phyloP scores from a whole-genome alignment of 768 basidiomycete species.

The Termitomyces sp. region DNA sequence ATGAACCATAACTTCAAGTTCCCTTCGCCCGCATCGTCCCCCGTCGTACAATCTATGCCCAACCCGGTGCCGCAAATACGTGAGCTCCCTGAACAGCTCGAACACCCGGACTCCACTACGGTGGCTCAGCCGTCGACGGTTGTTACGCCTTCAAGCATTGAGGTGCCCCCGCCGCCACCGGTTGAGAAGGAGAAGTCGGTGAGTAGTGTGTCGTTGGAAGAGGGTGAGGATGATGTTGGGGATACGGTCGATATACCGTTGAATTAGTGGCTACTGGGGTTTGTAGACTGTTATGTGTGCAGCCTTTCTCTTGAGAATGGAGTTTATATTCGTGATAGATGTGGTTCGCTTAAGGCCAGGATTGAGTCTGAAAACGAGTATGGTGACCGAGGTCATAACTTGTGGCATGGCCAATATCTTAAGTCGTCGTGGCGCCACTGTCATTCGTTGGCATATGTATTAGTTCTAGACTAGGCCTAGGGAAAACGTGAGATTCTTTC shows the following conservation, averaged over 20 bases:
- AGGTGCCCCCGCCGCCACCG: slow-evolving; percentile 78
- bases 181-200: slow-evolving; percentile 64
- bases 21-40: slow-evolving; percentile 42
- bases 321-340: not conserved
- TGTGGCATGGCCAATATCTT: too few relatives aligned
- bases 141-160: slow-evolving; percentile 60
- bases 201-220: slow-evolving; percentile 35
- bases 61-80: slow-evolving; percentile 6
- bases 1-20: slow-evolving; percentile 81
- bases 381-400: too few relatives aligned
- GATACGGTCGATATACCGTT: slow-evolving; percentile 73
- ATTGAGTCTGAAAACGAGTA: too few relatives aligned
- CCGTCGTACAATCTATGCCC: slow-evolving; percentile 16
- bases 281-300: not conserved
- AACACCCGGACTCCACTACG: slow-evolving; percentile 14
- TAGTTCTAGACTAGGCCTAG: too few relatives aligned
- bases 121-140: slow-evolving; percentile 23
- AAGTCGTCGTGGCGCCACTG: too few relatives aligned
- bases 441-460: too few relatives aligned
- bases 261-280: slow-evolving; percentile 25
- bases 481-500: too few relatives aligned
- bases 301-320: not conserved
- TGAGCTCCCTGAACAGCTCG: slow-evolving; percentile 26
- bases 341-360: too few relatives aligned
- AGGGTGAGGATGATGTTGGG: slow-evolving; percentile 72